Percentiles rank a stretch among this genome's conserved stretches.
Conservation (phyloP, 805 yeast genomes). For the Priceomyces carsonii region DNA sequence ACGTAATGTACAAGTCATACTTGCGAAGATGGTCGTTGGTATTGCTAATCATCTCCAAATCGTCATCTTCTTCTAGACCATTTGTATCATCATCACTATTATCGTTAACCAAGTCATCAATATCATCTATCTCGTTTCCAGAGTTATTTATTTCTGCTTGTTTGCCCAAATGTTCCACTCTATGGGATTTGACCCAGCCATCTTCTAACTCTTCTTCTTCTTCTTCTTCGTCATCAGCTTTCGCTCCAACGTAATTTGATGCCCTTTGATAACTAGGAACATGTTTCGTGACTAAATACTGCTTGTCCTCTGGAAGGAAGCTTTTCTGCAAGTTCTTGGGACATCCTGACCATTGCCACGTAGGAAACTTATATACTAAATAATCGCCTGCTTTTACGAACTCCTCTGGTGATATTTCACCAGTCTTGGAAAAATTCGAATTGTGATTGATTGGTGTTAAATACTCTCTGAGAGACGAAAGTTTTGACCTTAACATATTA, state of each 20-base stretch:
- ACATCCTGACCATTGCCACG: slow-evolving; percentile 81
- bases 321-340: slow-evolving; percentile 47
- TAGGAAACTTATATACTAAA: slow-evolving; percentile 86
- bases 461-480: slow-evolving; percentile 86
- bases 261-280: slow-evolving; percentile 87
- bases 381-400: slow-evolving; percentile 94
- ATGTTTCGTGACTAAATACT: slow-evolving; percentile 81
- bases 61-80: slow-evolving; percentile 28
- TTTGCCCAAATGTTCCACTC: slow-evolving; percentile 25
- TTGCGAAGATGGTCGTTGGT: slow-evolving; percentile 51
- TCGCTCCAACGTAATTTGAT: slow-evolving; percentile 47
- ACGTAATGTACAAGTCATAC: slow-evolving; percentile 88
- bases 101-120: slow-evolving; percentile 48
- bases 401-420: slow-evolving; percentile 94
- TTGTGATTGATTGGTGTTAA: slow-evolving; percentile 85
- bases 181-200: slow-evolving; percentile 53
- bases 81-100: slow-evolving; percentile 30
- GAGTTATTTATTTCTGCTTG: slow-evolving; percentile 22
- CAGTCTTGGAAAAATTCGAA: slow-evolving; percentile 84
- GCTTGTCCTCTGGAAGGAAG: slow-evolving; percentile 85
- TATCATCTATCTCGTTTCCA: slow-evolving; percentile 36
- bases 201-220: slow-evolving; percentile 46
- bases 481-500: slow-evolving; percentile 67
- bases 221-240: slow-evolving; percentile 34
- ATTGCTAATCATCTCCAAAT: slow-evolving; percentile 30